A percentile compares a stretch with the other conserved stretches of the same genome.
Conservation (phyloP, 257 asterid genomes). For the Phtheirospermum japonicum region DNA sequence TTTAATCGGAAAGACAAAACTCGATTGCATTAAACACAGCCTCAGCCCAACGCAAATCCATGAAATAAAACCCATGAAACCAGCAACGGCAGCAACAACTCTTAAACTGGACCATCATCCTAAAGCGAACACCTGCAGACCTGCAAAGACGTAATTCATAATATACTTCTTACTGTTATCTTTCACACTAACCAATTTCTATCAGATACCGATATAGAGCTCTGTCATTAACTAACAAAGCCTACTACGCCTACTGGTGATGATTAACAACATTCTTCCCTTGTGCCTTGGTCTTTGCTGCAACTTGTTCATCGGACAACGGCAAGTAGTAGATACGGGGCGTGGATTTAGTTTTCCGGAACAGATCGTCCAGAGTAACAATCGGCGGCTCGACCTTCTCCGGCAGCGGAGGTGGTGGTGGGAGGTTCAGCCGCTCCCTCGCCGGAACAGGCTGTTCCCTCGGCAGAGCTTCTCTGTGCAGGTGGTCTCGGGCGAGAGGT, state of each 20-base stretch:
- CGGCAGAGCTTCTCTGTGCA: constrained; percentile 36
- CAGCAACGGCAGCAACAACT: constrained; percentile 57
- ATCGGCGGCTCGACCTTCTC: constrained; percentile 80
- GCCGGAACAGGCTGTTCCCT: constrained; percentile 48
- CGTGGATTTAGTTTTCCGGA: constrained; percentile 68
- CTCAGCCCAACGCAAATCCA: constrained; percentile 35
- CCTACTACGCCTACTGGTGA: constrained; percentile 50
- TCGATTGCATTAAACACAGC: constrained; percentile 14
- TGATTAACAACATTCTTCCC: constrained; percentile 53
- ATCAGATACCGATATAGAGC: constrained; percentile 34
- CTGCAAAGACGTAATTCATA: constrained; percentile 78
- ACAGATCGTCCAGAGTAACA: constrained; percentile 82
- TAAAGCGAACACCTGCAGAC: constrained; percentile 73
- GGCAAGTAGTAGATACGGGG: constrained; percentile 89
- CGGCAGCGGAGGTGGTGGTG: constrained; percentile 76
- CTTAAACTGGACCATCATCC: constrained; percentile 44
- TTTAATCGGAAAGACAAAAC: not conserved
- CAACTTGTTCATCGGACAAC: constrained; percentile 72
- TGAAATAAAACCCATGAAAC: no score
- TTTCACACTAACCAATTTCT: constrained; percentile 43
- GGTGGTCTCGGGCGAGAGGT: constrained; percentile 41
- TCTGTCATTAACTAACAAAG: constrained; percentile 32
- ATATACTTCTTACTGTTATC: constrained; percentile 57
- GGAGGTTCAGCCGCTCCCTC: constrained; percentile 58
- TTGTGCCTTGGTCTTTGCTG: constrained; percentile 52